Evolutionary conservation across 306 rosid species (phyloP).

Genomic region (Fragaria ananassa): DNA sequence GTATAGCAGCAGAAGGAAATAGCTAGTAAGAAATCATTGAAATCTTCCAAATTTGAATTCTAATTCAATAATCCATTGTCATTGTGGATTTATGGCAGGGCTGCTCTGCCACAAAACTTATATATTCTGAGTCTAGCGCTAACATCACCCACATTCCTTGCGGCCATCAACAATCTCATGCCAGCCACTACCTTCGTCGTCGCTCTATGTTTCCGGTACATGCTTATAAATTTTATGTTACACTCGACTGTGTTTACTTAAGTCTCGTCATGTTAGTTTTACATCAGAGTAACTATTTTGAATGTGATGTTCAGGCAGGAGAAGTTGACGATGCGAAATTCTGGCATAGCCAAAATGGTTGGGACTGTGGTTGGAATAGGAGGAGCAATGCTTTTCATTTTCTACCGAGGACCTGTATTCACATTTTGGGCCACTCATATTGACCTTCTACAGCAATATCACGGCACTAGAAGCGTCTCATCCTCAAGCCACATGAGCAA

Average conservation of each 20-base stretch:
- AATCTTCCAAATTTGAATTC: background rate
- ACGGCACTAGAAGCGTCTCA: background rate
- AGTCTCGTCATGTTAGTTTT: too few species aligned
- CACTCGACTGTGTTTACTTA: too few species aligned
- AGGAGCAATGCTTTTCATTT: slow-evolving; percentile 1
- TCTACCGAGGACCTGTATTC: background rate
- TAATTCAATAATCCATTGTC: background rate
- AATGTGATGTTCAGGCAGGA: background rate
- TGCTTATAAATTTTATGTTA: too few species aligned
- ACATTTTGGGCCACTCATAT: background rate
- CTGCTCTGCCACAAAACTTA: background rate
- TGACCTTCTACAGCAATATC: background rate
- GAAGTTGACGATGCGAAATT: background rate
- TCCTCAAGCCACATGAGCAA: background rate
- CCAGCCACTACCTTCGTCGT: background rate
- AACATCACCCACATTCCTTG: background rate
- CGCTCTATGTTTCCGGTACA: background rate
- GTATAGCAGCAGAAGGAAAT: too few species aligned
- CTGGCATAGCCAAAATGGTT: background rate
- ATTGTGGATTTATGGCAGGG: background rate
- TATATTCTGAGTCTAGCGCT: background rate
- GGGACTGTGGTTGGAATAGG: background rate
- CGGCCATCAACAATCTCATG: background rate
- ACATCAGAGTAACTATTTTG: background rate
- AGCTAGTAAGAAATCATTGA: too few species aligned